Conservation (phyloP, 371 early-diverging fungal genomes). For the Ecytonucleospora hepatopenaei region DNA sequence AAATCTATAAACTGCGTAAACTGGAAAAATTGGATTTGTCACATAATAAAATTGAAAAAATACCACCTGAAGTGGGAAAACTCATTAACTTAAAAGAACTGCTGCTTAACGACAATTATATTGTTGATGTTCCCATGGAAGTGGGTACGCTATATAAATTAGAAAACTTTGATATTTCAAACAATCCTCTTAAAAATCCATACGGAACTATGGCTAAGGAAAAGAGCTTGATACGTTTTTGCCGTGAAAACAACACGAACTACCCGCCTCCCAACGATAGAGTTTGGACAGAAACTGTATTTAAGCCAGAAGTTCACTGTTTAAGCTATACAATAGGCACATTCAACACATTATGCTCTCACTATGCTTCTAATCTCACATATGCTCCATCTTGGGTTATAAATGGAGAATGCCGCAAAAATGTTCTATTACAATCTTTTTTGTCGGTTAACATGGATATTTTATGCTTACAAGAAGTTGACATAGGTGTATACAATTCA, state of each 20-base stretch:
- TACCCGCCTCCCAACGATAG: slow-evolving; percentile 72
- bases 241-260: slow-evolving; percentile 71
- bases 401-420: slow-evolving; percentile 78
- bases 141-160: slow-evolving; percentile 78
- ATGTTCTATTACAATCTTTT: slow-evolving; percentile 73
- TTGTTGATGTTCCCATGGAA: slow-evolving; percentile 73
- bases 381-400: slow-evolving; percentile 93
- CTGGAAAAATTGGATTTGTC: slow-evolving; percentile 49
- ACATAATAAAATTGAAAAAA: slow-evolving; percentile 69
- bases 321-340: slow-evolving; percentile 71
- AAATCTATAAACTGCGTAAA: slow-evolving; percentile 44
- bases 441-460: slow-evolving; percentile 74
- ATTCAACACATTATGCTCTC: slow-evolving; percentile 82
- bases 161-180: slow-evolving; percentile 78
- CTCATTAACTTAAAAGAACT: slow-evolving; percentile 70
- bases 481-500: slow-evolving; percentile 55
- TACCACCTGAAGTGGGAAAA: slow-evolving; percentile 80
- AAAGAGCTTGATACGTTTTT: slow-evolving; percentile 71
- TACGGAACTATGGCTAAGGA: slow-evolving; percentile 64
- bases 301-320: slow-evolving; percentile 30
- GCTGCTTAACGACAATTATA: slow-evolving; percentile 74
- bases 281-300: slow-evolving; percentile 70
- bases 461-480: slow-evolving; percentile 74
- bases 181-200: slow-evolving; percentile 80
- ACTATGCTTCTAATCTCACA: slow-evolving; percentile 75